These are phyloP conservation scores for Cadophora sp. DNA, from an alignment of 2,329 filamentous ascomycete genomes.

Conservation along the genomic window DNA sequence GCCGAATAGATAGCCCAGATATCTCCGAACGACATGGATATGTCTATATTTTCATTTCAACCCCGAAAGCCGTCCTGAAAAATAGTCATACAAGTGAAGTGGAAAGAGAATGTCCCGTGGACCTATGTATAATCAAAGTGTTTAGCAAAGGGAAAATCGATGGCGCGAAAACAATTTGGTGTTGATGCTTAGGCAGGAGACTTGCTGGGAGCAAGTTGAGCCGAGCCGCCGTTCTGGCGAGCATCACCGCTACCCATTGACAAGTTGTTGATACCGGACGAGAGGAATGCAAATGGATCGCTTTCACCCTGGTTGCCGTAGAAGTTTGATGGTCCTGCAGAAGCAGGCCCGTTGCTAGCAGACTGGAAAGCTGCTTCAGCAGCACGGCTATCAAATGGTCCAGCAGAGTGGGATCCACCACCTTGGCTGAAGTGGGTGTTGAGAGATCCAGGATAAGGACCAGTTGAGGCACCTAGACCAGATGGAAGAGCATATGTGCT, in stretches of 20 bases:
- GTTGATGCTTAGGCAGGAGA: conserved; percentile 42
- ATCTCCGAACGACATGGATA: conserved; percentile 38
- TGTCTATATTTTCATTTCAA: conserved; percentile 43
- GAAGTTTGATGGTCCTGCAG: conserved; percentile 76
- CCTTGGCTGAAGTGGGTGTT: conserved; percentile 80
- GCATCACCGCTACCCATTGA: conserved; percentile 71
- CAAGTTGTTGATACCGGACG: conserved; percentile 73
- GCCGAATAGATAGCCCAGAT: conserved; percentile 39
- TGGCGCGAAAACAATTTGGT: conserved; percentile 33
- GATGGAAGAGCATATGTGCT: conserved; percentile 91
- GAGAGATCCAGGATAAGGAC: conserved; percentile 77
- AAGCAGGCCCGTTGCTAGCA: conserved; percentile 80
- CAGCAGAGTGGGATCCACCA: conserved; percentile 80
- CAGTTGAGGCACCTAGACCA: conserved; percentile 79
- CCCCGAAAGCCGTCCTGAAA: conserved; percentile 45
- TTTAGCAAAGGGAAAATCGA: conserved; percentile 36
- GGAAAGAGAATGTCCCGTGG: conserved; percentile 31
- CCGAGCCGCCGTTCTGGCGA: conserved; percentile 64
- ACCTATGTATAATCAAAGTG: conserved; percentile 39
- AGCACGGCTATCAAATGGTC: conserved; percentile 90
- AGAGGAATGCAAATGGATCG: conserved; percentile 83
- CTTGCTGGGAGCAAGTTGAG: conserved; percentile 44
- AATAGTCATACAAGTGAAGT: conserved; percentile 40
- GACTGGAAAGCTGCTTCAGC: conserved; percentile 95
- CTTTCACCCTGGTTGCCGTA: conserved; percentile 66